Evolutionary conservation across 1,284 basidiomycete species (phyloP).

Genomic region (Crucibulum parvulum): DNA sequence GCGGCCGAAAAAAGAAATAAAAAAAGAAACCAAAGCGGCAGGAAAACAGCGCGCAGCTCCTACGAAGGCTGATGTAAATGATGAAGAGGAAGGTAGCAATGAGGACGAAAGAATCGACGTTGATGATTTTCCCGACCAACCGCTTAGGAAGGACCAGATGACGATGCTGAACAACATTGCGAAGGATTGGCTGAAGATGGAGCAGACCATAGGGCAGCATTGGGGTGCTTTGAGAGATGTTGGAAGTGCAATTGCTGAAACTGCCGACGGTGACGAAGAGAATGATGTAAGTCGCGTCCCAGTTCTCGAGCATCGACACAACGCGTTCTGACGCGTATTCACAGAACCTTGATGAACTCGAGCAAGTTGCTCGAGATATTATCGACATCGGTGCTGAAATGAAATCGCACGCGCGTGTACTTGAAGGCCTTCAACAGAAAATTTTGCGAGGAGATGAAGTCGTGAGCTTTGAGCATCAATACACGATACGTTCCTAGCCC

Average conservation of each 20-base stretch:
- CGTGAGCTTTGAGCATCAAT: slow-evolving; percentile 44
- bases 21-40: slow-evolving; percentile 33
- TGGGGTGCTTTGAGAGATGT: slow-evolving; percentile 59
- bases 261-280: slow-evolving; percentile 58
- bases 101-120: slow-evolving; percentile 61
- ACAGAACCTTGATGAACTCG: slow-evolving; percentile 65
- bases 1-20: slow-evolving; percentile 51
- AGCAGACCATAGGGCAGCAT: slow-evolving; percentile 51
- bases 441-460: slow-evolving; percentile 61
- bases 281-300: slow-evolving; percentile 49
- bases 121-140: slow-evolving; percentile 65
- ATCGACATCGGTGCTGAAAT: slow-evolving; percentile 72
- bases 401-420: slow-evolving; percentile 54
- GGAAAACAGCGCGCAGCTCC: slow-evolving; percentile 22
- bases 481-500: not conserved
- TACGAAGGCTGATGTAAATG: slow-evolving; percentile 36
- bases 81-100: slow-evolving; percentile 39
- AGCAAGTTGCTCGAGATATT: slow-evolving; percentile 67
- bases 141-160: slow-evolving; percentile 58
- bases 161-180: slow-evolving; percentile 59
- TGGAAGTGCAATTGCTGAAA: slow-evolving; percentile 67
- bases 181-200: slow-evolving; percentile 64
- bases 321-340: slow-evolving; percentile 2
- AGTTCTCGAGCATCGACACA: slow-evolving; percentile 1
- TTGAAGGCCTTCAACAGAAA: slow-evolving; percentile 63